Evolutionary conservation across 2,329 filamentous ascomycete species (phyloP).

Genomic region (Fusarium sp.): DNA sequence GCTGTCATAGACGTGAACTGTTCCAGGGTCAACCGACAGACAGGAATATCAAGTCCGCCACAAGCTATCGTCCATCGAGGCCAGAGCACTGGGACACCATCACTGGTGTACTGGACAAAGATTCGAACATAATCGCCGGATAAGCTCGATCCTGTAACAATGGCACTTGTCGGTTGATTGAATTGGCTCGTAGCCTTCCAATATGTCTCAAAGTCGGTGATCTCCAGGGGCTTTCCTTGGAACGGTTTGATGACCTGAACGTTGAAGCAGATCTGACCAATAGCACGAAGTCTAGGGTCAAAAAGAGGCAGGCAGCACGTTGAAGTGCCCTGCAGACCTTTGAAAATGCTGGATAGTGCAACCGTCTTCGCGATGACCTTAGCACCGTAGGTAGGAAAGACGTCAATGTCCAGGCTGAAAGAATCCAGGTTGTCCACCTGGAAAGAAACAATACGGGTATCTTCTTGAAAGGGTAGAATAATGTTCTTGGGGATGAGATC

Average conservation of each 20-base stretch:
- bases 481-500: conserved; percentile 97
- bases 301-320: conserved; percentile 88
- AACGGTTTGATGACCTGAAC: conserved; percentile 98
- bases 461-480: conserved; percentile 93
- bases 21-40: conserved; percentile 77
- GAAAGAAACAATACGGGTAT: conserved; percentile 91
- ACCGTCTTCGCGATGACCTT: conserved; percentile 98
- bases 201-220: conserved; percentile 98
- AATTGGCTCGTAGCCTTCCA: conserved; percentile 98
- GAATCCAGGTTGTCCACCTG: conserved; percentile 93
- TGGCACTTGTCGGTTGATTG: conserved; percentile 78
- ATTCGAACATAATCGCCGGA: conserved; percentile 94
- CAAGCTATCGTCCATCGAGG: conserved; percentile 82
- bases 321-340: conserved; percentile 74
- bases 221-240: conserved; percentile 88
- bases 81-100: conserved; percentile 86
- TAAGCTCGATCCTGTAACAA: conserved; percentile 93
- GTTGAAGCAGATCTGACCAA: conserved; percentile 92
- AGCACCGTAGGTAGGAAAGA: conserved; percentile 95
- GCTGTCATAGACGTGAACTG: conserved; percentile 69
- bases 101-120: conserved; percentile 89
- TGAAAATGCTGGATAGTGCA: conserved; percentile 86
- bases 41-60: conserved; percentile 78
- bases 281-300: conserved; percentile 87
- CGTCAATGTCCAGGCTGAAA: conserved; percentile 95